Evolutionary conservation across 805 yeast genomes (phyloP).

Genomic region (Metschnikowia reukaufii): DNA sequence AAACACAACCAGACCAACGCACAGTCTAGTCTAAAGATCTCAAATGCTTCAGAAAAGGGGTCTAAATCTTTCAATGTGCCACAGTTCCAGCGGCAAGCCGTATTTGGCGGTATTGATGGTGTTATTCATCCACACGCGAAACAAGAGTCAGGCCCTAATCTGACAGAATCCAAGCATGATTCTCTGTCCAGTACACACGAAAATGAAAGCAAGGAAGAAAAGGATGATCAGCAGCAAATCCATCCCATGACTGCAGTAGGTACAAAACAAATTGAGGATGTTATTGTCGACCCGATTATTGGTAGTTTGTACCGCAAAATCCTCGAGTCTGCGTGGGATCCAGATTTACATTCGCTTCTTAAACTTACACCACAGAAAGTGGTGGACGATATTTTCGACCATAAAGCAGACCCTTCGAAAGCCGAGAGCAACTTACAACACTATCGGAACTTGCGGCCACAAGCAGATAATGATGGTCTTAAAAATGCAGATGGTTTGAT

Average conservation of each 20-base stretch:
- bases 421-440: constrained; percentile 21
- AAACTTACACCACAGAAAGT: constrained; percentile 67
- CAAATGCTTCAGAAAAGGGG: constrained; percentile 22
- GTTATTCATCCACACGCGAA: constrained; percentile 25
- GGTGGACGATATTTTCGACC: constrained; percentile 68
- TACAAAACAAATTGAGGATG: constrained; percentile 16
- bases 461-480: constrained; percentile 23
- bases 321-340: constrained; percentile 64
- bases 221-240: constrained; percentile 1
- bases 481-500: constrained; percentile 38
- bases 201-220: constrained; percentile 1
- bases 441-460: constrained; percentile 20
- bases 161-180: not conserved
- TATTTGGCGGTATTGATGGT: constrained; percentile 53
- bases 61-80: constrained; percentile 32
- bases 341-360: constrained; percentile 43
- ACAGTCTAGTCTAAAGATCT: constrained; percentile 7
- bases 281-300: constrained; percentile 50
- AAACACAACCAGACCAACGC: constrained; percentile 6
- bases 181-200: not conserved
- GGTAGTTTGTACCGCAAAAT: constrained; percentile 52
- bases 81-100: constrained; percentile 41
- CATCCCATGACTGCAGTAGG: constrained; percentile 10
- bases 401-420: constrained; percentile 23
- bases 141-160: constrained; percentile 4